Percentiles rank a stretch among this genome's conserved stretches.
These are phyloP conservation scores for Sarocladium brachiariae DNA, from an alignment of 2,329 filamentous ascomycete genomes.

Conservation along the genomic window DNA sequence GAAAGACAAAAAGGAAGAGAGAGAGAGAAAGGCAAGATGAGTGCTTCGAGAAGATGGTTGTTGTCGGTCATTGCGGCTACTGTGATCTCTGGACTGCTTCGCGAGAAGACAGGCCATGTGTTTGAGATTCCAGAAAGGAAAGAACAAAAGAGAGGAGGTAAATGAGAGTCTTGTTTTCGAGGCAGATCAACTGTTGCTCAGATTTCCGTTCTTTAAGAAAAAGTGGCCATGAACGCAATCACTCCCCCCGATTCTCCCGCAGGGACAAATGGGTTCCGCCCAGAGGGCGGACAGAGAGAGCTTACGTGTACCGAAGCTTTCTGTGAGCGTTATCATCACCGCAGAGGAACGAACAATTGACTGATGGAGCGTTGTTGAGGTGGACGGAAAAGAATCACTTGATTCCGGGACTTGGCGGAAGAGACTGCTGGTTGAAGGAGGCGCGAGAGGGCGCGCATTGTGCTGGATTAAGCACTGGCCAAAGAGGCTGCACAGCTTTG, in stretches of 20 bases:
- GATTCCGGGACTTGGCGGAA: too few relatives aligned
- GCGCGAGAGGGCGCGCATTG: too few relatives aligned
- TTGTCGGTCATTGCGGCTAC: slow-evolving; percentile 32
- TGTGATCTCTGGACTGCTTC: neutral
- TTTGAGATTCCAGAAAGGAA: slow-evolving; percentile 8
- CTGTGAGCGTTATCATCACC: slow-evolving; percentile 8
- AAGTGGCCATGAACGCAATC: slow-evolving; percentile 1
- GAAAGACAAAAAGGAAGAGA: neutral
- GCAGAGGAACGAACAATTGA: too few relatives aligned
- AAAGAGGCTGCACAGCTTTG: too few relatives aligned
- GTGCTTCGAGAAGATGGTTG: slow-evolving; percentile 15
- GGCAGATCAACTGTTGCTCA: slow-evolving; percentile 3
- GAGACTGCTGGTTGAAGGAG: too few relatives aligned
- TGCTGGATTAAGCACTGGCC: too few relatives aligned
- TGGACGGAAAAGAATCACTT: neutral
- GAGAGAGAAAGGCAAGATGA: neutral
- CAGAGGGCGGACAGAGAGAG: too few relatives aligned
- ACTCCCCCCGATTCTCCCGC: neutral
- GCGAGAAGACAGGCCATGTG: too few relatives aligned
- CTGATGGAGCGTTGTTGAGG: too few relatives aligned
- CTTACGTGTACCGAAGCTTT: slow-evolving; percentile 1
- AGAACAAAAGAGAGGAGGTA: neutral
- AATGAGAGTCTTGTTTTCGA: neutral
- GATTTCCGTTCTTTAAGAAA: slow-evolving; percentile 10
- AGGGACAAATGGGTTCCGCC: too few relatives aligned